Conservation (phyloP, 2,329 filamentous ascomycete species). For the Aspergillus uvarum region DNA sequence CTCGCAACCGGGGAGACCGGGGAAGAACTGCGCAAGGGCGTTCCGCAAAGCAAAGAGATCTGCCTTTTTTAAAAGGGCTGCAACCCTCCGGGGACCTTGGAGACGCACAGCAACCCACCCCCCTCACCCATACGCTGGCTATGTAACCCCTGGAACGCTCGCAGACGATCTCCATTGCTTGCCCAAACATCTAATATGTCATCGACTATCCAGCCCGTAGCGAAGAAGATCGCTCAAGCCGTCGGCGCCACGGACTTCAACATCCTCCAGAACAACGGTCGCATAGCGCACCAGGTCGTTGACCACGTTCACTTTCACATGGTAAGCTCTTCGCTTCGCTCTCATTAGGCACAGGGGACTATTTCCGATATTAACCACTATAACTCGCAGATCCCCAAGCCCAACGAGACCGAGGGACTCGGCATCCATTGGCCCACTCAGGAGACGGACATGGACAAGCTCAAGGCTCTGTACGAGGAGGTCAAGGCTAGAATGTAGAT, state of each 20-base stretch:
- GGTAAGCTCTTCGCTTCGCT: conserved; percentile 51
- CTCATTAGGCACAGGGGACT: conserved; percentile 4
- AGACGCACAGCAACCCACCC: conserved; percentile 6
- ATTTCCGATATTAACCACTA: conserved; percentile 2
- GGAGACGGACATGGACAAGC: conserved; percentile 72
- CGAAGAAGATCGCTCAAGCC: conserved; percentile 81
- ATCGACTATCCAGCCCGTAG: conserved; percentile 58
- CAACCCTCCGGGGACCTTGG: conserved; percentile 27
- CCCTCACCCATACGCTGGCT: not conserved
- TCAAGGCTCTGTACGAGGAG: conserved; percentile 77
- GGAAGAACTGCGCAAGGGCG: too few species aligned
- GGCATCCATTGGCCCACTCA: conserved; percentile 77
- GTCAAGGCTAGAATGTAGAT: conserved; percentile 83
- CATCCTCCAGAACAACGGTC: conserved; percentile 92
- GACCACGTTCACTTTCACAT: conserved; percentile 96
- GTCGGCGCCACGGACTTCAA: conserved; percentile 82
- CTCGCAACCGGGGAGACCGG: too few species aligned
- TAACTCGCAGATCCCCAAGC: conserved; percentile 77
- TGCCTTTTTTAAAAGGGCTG: conserved; percentile 6
- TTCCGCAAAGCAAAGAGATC: too few species aligned
- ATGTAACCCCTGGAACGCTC: not conserved
- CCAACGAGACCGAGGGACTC: conserved; percentile 77
- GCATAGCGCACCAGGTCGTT: conserved; percentile 86
- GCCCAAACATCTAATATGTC: conserved; percentile 7
- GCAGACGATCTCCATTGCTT: not conserved